phyloP scores from a whole-genome alignment of 441 rosid species.

The Mallotus repandus region DNA sequence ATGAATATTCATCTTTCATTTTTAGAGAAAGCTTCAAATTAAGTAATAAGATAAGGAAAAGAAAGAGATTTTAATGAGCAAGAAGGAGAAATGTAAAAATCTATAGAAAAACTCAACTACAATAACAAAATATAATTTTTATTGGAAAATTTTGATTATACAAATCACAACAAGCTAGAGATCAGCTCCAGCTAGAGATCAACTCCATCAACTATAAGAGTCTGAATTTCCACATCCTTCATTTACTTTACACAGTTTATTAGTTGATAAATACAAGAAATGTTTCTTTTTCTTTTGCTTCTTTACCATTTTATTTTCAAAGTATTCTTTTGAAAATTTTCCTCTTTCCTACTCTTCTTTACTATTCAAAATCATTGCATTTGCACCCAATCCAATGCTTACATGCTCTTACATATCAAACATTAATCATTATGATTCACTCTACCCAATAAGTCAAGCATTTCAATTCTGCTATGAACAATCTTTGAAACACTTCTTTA shows the following conservation, averaged over 20 bases:
- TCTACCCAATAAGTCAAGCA: constrained; percentile 58
- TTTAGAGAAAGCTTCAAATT: too few species aligned
- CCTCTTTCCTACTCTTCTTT: neutral
- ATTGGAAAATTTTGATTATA: constrained; percentile 42
- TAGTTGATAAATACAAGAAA: constrained; percentile 32
- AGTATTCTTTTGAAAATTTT: constrained; percentile 19
- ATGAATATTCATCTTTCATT: too few species aligned
- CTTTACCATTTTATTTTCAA: constrained; percentile 32
- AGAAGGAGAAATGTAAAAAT: constrained; percentile 11
- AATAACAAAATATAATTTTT: constrained; percentile 36
- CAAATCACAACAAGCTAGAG: constrained; percentile 41
- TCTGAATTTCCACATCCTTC: constrained; percentile 34
- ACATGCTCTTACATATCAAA: neutral
- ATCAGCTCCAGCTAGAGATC: constrained; percentile 44
- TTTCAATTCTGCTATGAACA: constrained; percentile 76
- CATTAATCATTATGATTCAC: constrained; percentile 19
- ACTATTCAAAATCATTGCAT: constrained; percentile 1
- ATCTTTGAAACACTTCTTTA: constrained; percentile 84
- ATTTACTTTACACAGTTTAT: constrained; percentile 45
- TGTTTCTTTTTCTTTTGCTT: constrained; percentile 6
- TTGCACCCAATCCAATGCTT: neutral
- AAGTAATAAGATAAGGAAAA: too few species aligned
- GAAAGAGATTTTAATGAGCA: constrained; percentile 4
- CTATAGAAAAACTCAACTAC: constrained; percentile 30
- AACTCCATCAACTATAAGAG: constrained; percentile 24